Conservation (phyloP, 148 eudicot species). For the Silene latifolia region DNA sequence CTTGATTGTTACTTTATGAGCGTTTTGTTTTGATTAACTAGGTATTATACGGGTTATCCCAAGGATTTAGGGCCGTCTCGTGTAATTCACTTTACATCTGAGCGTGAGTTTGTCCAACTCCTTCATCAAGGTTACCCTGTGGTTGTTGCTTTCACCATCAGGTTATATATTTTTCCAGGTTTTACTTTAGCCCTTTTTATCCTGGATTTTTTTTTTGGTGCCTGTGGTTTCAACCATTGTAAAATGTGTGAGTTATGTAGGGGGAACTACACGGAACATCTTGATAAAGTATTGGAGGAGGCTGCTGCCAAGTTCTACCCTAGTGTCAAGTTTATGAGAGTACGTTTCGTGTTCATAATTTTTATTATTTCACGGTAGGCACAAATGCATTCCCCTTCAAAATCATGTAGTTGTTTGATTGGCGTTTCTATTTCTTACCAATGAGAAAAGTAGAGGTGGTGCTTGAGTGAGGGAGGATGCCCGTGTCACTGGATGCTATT, state of each 20-base stretch:
- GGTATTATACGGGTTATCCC: slow-evolving; percentile 95
- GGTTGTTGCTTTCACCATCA: slow-evolving; percentile 90
- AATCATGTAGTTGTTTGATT: background rate
- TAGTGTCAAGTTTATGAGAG: slow-evolving; percentile 85
- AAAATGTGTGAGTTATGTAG: slow-evolving; percentile 32
- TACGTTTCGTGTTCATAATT: slow-evolving; percentile 27
- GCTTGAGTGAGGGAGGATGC: background rate
- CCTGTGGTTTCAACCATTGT: slow-evolving; percentile 17
- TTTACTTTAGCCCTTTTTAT: background rate
- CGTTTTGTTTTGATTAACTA: slow-evolving; percentile 25
- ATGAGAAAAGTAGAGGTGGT: background rate
- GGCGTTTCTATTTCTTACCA: background rate
- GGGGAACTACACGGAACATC: slow-evolving; percentile 75
- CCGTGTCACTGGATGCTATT: background rate
- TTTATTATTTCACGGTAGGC: slow-evolving; percentile 3
- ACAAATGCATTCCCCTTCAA: background rate
- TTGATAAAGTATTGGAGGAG: slow-evolving; percentile 86
- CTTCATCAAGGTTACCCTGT: slow-evolving; percentile 88
- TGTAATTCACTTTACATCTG: slow-evolving; percentile 86
- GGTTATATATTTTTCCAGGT: slow-evolving; percentile 30
- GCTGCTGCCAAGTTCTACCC: slow-evolving; percentile 90
- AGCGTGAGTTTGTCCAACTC: slow-evolving; percentile 88
- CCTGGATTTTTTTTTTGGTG: background rate
- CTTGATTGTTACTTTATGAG: background rate
- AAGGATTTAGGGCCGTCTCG: slow-evolving; percentile 92